A percentile compares a stretch with the other conserved stretches of the same genome.
phyloP scores from a whole-genome alignment of 495 filamentous ascomycete genomes.

The Tuber brumale region DNA sequence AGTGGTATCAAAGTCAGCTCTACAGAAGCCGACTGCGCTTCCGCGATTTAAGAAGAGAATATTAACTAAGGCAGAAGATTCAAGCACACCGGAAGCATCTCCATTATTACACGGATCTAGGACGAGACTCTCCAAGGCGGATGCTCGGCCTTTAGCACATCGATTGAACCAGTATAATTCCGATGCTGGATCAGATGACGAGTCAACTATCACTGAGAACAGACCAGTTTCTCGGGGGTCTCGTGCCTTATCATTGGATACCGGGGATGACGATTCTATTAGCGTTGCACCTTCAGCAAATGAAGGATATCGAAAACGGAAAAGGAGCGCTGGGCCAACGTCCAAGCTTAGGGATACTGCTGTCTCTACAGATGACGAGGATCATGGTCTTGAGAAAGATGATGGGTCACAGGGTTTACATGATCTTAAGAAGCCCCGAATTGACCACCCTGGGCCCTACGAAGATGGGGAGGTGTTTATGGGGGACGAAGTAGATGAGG shows the following conservation, averaged over 20 bases:
- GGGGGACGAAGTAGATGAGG: constrained; percentile 24
- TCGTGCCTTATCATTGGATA: constrained; percentile 38
- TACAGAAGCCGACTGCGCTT: constrained; percentile 27
- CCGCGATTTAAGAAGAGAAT: constrained; percentile 42
- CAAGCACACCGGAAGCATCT: constrained; percentile 23
- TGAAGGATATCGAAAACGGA: constrained; percentile 32
- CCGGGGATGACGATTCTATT: constrained; percentile 38
- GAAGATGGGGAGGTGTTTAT: background rate
- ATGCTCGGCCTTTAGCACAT: constrained; percentile 40
- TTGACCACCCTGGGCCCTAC: background rate
- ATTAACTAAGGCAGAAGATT: constrained; percentile 25
- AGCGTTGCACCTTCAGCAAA: constrained; percentile 22
- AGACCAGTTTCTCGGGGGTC: constrained; percentile 36
- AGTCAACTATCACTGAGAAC: constrained; percentile 39
- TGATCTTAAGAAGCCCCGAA: constrained; percentile 2
- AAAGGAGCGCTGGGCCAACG: constrained; percentile 39
- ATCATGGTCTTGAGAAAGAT: constrained; percentile 7
- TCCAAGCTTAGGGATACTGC: constrained; percentile 38
- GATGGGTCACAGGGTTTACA: background rate
- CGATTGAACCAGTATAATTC: constrained; percentile 40
- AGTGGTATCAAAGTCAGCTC: constrained; percentile 17
- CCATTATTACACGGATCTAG: constrained; percentile 25
- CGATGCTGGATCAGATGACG: constrained; percentile 39
- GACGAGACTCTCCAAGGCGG: constrained; percentile 29
- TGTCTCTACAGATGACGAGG: constrained; percentile 39